Percentiles rank a stretch among this genome's conserved stretches.
Conservation (phyloP, 768 basidiomycete genomes). For the Asterophora parasitica region DNA sequence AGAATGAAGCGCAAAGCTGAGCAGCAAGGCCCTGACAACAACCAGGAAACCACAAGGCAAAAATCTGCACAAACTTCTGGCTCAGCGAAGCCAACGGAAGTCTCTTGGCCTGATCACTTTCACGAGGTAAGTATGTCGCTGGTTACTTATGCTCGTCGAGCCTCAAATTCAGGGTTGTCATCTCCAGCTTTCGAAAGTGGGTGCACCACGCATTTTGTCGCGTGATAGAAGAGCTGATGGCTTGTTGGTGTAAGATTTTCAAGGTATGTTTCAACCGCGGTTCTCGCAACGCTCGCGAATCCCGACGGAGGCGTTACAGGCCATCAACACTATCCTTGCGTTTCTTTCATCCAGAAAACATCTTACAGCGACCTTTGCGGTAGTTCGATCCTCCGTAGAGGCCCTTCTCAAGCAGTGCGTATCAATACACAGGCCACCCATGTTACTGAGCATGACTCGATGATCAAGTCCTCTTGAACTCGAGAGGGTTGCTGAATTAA, state of each 20-base stretch:
- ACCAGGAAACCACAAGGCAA: conserved; percentile 2
- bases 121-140: conserved; percentile 36
- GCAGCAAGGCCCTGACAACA: not conserved
- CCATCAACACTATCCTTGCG: conserved; percentile 83
- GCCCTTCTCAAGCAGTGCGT: conserved; percentile 66
- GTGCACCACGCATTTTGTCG: conserved; percentile 14
- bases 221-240: not conserved
- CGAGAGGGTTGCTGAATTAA: conserved; percentile 75
- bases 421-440: not conserved
- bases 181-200: conserved; percentile 57
- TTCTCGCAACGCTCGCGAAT: too few species aligned
- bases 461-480: conserved; percentile 67
- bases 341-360: conserved; percentile 81
- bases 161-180: not conserved
- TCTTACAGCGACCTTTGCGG: conserved; percentile 73
- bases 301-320: conserved; percentile 36
- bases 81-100: conserved; percentile 5
- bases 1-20: conserved; percentile 15
- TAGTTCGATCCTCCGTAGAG: conserved; percentile 77
- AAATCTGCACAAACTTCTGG: conserved; percentile 2
- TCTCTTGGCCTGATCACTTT: conserved; percentile 62
- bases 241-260: conserved; percentile 24
- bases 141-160: conserved; percentile 2
- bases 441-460: conserved; percentile 2
- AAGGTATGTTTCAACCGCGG: not conserved